Base-by-base conservation (phyloP, 768 basidiomycete species). In the Lepiota subincarnata region DNA sequence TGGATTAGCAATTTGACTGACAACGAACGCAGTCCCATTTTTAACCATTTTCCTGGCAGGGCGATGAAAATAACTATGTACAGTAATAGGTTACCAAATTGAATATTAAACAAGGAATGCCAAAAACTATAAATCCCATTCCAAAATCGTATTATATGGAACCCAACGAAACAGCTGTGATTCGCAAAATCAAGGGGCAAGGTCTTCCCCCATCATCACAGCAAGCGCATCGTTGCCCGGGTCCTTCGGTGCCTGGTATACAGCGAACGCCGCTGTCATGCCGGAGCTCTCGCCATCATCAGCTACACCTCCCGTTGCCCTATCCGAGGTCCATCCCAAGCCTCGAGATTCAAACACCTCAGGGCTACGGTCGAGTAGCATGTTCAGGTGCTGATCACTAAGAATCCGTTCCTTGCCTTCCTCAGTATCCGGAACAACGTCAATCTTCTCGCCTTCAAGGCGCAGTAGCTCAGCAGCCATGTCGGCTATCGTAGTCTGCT, bases 361-460 rank as follows among this genome's bases (percentile, higher is more conserved):
- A 0, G 81, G 81, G 31, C 84, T 75, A 26, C 95, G 77, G 61
- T 97, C 95, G 34, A 98, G 73, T 47, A 98, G 73, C 64, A 82
- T 75, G 19, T 86, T 83, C 34, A 99, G 69, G 61, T 97, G 92
- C 37, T 77, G 79, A 48, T 97, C 90, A 57, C 84, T 87, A 60
- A 99, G 75, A 46, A 98, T 83, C 31, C 80, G 80, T 41, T 76
- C 73, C 64, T 86, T 85, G 35, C 83, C 86, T 58, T 80, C 81
- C 19, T 78, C 82, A 14, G 84, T 89, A 61, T 83, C 78, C 1
- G 83, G 83, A 14, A 92, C 91, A 10, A 98, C 85, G 48, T 91
- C 82, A 54, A 98, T 91, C 64, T 93, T 85, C 70, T 98, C 92
- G 13, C 87, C 87, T 63, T 96, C 93, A 2, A 96, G 79, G 34